A percentile compares a stretch with the other conserved stretches of the same genome.
Evolutionary conservation across 2,329 filamentous ascomycete genomes (phyloP).

Genomic region (Nigrograna mackinnonii): DNA sequence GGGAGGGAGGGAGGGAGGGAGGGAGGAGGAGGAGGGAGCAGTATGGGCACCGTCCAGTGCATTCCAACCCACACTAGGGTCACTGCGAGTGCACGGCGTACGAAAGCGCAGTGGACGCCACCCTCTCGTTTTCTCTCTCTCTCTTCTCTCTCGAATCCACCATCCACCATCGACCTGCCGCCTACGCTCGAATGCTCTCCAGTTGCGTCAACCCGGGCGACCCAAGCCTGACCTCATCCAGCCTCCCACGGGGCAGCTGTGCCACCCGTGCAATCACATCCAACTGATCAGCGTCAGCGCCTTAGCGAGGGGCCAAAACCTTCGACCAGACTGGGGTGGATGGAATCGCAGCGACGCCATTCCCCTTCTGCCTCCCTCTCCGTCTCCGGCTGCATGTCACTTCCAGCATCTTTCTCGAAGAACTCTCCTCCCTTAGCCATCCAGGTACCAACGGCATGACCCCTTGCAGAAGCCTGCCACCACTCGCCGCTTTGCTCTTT

Average conservation of each 20-base stretch:
- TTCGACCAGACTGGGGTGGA: slow-evolving; percentile 1
- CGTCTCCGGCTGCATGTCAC: slow-evolving; percentile 13
- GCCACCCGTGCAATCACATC: neutral
- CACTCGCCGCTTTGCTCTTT: too few relatives aligned
- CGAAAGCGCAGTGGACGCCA: too few relatives aligned
- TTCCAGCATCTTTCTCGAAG: slow-evolving; percentile 10
- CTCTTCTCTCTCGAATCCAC: too few relatives aligned
- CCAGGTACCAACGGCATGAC: slow-evolving; percentile 35
- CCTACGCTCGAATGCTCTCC: neutral
- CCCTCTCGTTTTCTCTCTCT: too few relatives aligned
- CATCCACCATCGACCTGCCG: neutral
- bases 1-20: too few relatives aligned
- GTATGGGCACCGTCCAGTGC: too few relatives aligned
- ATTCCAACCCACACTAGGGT: too few relatives aligned
- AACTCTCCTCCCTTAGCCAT: slow-evolving; percentile 27
- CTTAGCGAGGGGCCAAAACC: slow-evolving; percentile 2
- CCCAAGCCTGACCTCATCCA: slow-evolving; percentile 1
- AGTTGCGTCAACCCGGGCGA: too few relatives aligned
- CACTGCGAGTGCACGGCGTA: too few relatives aligned
- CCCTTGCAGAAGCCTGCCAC: slow-evolving; percentile 31
- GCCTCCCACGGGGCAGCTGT: neutral
- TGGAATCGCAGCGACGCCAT: too few relatives aligned
- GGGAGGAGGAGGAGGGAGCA: too few relatives aligned
- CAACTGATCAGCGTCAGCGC: slow-evolving; percentile 5
- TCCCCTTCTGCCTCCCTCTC: slow-evolving; percentile 2